Percentiles rank a stretch among this genome's conserved stretches.
Evolutionary conservation across 257 asterid genomes (phyloP).

Genomic region (Ajuga chamaepitys): DNA sequence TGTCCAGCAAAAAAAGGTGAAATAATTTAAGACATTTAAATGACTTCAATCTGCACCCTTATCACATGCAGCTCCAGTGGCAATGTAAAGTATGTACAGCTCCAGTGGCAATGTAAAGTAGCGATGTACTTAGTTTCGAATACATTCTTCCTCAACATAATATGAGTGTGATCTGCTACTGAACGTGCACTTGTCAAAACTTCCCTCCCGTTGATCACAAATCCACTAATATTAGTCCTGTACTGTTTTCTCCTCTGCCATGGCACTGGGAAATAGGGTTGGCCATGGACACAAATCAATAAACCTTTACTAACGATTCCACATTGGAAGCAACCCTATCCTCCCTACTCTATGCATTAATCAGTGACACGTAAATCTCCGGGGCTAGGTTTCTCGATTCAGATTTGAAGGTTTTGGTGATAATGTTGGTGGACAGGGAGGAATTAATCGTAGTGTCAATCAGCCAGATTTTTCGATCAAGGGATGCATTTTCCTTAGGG

Average conservation of each 20-base stretch:
- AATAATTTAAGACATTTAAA: not conserved
- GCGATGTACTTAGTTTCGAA: constrained; percentile 48
- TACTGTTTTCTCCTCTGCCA: constrained; percentile 57
- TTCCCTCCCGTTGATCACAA: constrained; percentile 46
- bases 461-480: not conserved
- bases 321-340: constrained; percentile 37
- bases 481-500: no score
- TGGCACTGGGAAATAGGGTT: constrained; percentile 47
- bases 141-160: constrained; percentile 55
- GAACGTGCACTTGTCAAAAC: constrained; percentile 62
- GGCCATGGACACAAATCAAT: constrained; percentile 46
- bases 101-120: constrained; percentile 54
- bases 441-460: constrained; percentile 15
- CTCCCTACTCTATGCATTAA: constrained; percentile 15
- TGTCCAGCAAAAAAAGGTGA: not conserved
- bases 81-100: no score
- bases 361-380: not conserved
- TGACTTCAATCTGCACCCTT: constrained; percentile 34
- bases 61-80: constrained; percentile 57
- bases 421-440: constrained; percentile 19
- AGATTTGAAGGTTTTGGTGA: not conserved
- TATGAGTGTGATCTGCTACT: constrained; percentile 56
- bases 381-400: no score
- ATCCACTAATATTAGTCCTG: constrained; percentile 53
- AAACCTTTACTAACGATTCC: constrained; percentile 60